Evolutionary conservation across 352 stramenopile genomes (phyloP).

Genomic region (Globisporangium paddicum): DNA sequence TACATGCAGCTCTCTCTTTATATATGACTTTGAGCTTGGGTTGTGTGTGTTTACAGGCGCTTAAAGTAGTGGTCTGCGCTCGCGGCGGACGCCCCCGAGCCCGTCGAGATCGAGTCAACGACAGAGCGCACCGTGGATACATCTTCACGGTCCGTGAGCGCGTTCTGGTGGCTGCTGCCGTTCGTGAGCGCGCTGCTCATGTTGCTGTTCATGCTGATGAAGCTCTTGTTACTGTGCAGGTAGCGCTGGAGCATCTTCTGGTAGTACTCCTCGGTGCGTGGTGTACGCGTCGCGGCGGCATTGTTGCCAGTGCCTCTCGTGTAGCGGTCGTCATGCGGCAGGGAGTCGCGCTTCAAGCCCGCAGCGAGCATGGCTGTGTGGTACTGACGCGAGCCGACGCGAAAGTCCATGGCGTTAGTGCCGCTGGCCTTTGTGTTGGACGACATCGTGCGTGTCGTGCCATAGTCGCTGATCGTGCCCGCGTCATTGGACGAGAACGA

Average conservation of each 20-base stretch:
- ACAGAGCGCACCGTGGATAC: slow-evolving; percentile 9
- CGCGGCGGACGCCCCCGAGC: slow-evolving; percentile 9
- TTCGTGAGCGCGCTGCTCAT: slow-evolving; percentile 39
- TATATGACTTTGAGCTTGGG: not conserved
- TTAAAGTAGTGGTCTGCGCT: slow-evolving; percentile 13
- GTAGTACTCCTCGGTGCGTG: slow-evolving; percentile 71
- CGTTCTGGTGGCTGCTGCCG: slow-evolving; percentile 28
- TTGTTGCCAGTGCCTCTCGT: slow-evolving; percentile 10
- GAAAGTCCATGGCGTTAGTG: not conserved
- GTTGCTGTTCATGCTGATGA: slow-evolving; percentile 43
- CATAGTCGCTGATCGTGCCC: slow-evolving; percentile 22
- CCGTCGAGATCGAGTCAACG: slow-evolving; percentile 13
- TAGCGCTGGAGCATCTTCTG: slow-evolving; percentile 55
- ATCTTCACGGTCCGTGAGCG: slow-evolving; percentile 16
- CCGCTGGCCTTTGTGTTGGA: not conserved
- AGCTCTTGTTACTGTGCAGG: slow-evolving; percentile 48
- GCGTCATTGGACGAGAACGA: slow-evolving; percentile 48
- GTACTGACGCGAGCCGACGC: slow-evolving; percentile 13
- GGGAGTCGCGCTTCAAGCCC: slow-evolving; percentile 12
- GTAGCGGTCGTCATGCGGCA: slow-evolving; percentile 1
- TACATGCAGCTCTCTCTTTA: not conserved
- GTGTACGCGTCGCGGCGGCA: slow-evolving; percentile 6
- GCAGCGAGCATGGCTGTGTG: slow-evolving; percentile 14
- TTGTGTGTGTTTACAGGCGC: slow-evolving; percentile 9
- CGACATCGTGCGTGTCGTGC: slow-evolving; percentile 8